Percentiles rank a stretch among this genome's conserved stretches.
Conservation (phyloP, 495 filamentous ascomycete genomes). For the Corynascus novoguineensis region DNA sequence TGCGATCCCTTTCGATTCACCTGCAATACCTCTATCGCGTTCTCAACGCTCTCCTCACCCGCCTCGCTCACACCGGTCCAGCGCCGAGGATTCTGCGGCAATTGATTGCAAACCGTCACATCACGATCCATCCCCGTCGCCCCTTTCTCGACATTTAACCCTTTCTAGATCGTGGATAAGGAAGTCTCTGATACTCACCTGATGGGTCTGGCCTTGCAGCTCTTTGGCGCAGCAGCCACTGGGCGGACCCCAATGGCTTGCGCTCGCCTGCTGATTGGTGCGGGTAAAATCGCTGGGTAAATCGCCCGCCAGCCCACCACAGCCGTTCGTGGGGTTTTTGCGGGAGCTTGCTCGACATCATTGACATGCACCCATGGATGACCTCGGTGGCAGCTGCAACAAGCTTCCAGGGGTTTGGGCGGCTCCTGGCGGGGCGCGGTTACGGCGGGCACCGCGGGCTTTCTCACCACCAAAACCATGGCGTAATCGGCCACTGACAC, state of each 20-base stretch:
- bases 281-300: constrained; percentile 36
- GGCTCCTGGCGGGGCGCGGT: background rate
- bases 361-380: too few species aligned
- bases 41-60: constrained; percentile 2
- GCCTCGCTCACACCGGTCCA: constrained; percentile 11
- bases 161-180: constrained; percentile 7
- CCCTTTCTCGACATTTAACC: constrained; percentile 3
- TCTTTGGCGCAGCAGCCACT: background rate
- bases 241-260: constrained; percentile 26
- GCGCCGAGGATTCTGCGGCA: constrained; percentile 11
- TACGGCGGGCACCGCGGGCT: background rate
- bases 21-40: constrained; percentile 12
- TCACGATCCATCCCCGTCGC: background rate
- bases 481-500: constrained; percentile 27
- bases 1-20: constrained; percentile 8
- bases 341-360: constrained; percentile 13
- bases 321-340: constrained; percentile 16
- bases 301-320: constrained; percentile 16
- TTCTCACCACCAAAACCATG: constrained; percentile 22
- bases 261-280: constrained; percentile 27
- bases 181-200: constrained; percentile 34
- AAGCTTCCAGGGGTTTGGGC: constrained; percentile 3
- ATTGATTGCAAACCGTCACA: background rate
- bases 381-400: background rate
- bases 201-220: constrained; percentile 16